These are phyloP conservation scores for Rhodomyrtus psidioides DNA, from an alignment of 441 rosid species.

Conservation along the genomic window DNA sequence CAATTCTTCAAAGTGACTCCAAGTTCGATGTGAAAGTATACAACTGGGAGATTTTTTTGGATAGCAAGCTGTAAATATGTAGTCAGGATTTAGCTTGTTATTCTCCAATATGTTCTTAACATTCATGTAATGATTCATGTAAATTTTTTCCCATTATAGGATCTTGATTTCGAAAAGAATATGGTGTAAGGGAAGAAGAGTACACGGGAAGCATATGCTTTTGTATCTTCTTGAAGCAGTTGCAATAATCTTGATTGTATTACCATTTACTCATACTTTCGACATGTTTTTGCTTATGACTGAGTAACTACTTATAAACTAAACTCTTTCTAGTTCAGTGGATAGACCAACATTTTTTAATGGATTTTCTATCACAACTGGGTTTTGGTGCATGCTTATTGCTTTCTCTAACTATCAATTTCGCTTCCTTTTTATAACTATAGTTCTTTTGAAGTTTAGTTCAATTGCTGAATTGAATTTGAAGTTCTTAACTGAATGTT, in stretches of 20 bases:
- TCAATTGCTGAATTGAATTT: not conserved
- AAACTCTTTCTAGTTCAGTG: not conserved
- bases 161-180: not conserved
- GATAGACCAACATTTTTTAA: not conserved
- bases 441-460: not conserved
- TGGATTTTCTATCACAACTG: not conserved
- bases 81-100: not conserved
- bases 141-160: not conserved
- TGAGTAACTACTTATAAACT: not conserved
- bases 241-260: not conserved
- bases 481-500: not conserved
- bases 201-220: not conserved
- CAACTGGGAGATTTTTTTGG: conserved; percentile 46
- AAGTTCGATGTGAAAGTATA: conserved; percentile 48
- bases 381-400: not conserved
- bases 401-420: not conserved
- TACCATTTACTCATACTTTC: not conserved
- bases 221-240: not conserved
- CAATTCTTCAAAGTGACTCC: conserved; percentile 34
- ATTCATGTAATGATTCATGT: not conserved
- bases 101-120: not conserved
- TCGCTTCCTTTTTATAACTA: not conserved
- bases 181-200: not conserved
- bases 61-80: not conserved
- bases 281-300: not conserved